Evolutionary conservation across 441 rosid species (phyloP), one percentile per base, ranked within the genome.

Genomic region (Omphalea diandra): DNA sequence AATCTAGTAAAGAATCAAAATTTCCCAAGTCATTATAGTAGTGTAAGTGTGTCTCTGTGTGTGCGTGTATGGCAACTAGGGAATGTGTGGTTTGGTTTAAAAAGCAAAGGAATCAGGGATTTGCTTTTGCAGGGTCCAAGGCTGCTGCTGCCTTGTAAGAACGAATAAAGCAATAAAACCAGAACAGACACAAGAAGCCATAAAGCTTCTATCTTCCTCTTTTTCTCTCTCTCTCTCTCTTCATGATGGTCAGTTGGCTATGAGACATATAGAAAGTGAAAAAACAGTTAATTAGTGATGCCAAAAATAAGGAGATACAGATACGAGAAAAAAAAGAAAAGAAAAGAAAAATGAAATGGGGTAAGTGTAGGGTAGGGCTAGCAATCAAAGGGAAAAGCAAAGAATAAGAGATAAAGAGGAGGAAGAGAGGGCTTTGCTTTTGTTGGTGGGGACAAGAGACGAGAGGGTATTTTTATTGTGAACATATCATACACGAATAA

Each of bases 111-210:
- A 77, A 75, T 80, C 77, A 36, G 46, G 65, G 61, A 61, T 26
- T 74, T 68, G 82, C 84, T 79, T 82, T 84, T 68, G 75, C 58
- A 60, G 70, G 75, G 77, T 68, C 75, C 84, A 79, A 84, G 81
- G 72, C 74, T 70, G 17, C 38, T 68, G 63, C 67, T 31, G 73
- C 79, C 64, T 66, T 57, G 75, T 68, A 41, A 75, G 68, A 77
- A 75, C 66, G 83, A 85, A 77, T 81, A 83, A 85, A 85, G 84
- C 80, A 72, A 67, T 7, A 43, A 67, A 67, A 44, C 65, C 67
- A 63, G 71, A 62, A 55, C 29, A 66, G 67, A 75, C 69, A 70
- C 57, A 72, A 62, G 44, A 74, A 44, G n/a, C 77, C 68, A 59
- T 46, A 79, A 80, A 69, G 78, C 83, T 59, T 11, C 26, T 31